These are phyloP conservation scores for Dactylorhiza incarnata DNA, from an alignment of 106 monocot genomes.

Conservation along the genomic window DNA sequence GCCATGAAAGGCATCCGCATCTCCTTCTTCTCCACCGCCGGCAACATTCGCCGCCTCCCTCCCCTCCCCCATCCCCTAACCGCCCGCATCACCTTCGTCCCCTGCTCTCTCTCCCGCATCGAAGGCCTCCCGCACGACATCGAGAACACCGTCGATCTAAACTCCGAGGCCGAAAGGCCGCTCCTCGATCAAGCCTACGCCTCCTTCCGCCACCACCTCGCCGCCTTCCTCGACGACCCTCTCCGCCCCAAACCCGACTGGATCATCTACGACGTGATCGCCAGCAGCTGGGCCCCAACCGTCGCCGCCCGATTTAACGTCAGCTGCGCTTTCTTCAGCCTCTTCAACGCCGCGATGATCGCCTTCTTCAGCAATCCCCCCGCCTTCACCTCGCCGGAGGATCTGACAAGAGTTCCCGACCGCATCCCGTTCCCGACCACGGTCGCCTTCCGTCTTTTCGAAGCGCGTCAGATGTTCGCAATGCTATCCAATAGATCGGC, in stretches of 20 bases:
- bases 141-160: too few relatives aligned
- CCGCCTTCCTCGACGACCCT: too few relatives aligned
- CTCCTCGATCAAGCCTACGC: too few relatives aligned
- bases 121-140: too few relatives aligned
- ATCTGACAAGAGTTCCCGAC: background rate
- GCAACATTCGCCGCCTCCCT: too few relatives aligned
- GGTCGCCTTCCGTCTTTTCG: background rate
- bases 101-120: too few relatives aligned
- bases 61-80: too few relatives aligned
- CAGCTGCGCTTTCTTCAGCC: slow-evolving; percentile 18
- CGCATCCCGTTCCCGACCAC: slow-evolving; percentile 9
- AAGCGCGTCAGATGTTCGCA: background rate
- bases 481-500: background rate
- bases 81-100: too few relatives aligned
- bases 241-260: slow-evolving; percentile 20
- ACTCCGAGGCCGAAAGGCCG: too few relatives aligned
- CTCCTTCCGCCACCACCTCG: too few relatives aligned
- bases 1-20: too few relatives aligned
- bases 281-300: slow-evolving; percentile 22
- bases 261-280: slow-evolving; percentile 37
- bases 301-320: slow-evolving; percentile 14
- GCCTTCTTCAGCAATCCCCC: slow-evolving; percentile 12
- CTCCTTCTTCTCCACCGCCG: too few relatives aligned
- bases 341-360: slow-evolving; percentile 6
- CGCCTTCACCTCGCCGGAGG: background rate